A percentile compares a stretch with the other conserved stretches of the same genome.
Conservation (phyloP, 345 rosid species). For the Eutrema heterophyllum region DNA sequence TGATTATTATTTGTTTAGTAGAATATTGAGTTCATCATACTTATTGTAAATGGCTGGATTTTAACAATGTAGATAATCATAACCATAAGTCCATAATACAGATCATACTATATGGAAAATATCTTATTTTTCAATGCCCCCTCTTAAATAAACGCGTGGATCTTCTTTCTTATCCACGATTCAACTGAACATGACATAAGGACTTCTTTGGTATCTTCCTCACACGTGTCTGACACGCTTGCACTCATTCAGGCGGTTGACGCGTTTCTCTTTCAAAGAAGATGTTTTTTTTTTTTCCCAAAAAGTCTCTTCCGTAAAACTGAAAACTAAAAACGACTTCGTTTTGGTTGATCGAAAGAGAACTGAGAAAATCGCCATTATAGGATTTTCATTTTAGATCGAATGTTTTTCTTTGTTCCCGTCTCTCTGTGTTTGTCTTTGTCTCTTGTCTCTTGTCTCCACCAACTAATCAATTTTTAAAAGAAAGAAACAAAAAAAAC, state of each 20-base stretch:
- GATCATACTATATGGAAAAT: no score
- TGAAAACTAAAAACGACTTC: not conserved
- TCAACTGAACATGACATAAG: not conserved
- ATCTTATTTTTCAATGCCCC: no score
- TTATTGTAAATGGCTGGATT: no score
- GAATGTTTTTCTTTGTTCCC: not conserved
- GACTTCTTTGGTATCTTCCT: not conserved
- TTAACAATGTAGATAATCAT: no score
- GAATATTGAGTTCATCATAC: no score
- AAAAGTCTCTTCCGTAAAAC: not conserved
- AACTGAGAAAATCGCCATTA: not conserved
- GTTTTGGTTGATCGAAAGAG: not conserved
- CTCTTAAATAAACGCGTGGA: not conserved
- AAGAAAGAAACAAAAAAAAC: not conserved
- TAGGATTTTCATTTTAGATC: not conserved
- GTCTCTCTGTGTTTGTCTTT: no score
- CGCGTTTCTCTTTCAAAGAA: conserved; percentile 13
- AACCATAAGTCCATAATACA: no score
- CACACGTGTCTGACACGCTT: conserved; percentile 27
- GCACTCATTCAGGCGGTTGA: conserved; percentile 32
- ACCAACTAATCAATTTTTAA: not conserved
- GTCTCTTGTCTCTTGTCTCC: not conserved
- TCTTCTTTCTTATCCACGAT: not conserved
- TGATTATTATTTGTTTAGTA: no score
- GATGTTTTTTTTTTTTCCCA: not conserved